phyloP scores from a whole-genome alignment of 768 basidiomycete genomes.

The Termitomyces sp. region DNA sequence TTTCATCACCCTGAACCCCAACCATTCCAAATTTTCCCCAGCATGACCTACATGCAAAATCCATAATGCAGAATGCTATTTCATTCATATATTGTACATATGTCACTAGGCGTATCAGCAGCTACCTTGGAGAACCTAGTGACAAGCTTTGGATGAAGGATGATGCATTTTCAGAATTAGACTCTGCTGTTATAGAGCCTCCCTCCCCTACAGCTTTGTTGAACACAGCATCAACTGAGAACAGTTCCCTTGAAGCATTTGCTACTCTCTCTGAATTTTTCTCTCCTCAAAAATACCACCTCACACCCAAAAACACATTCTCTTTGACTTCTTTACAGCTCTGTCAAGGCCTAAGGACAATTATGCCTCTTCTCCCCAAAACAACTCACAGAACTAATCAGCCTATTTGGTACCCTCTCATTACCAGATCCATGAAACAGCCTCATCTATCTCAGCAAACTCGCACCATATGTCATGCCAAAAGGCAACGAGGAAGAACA shows the following conservation, averaged over 20 bases:
- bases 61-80: too few species aligned
- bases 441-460: slow-evolving; percentile 26
- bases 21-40: too few species aligned
- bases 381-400: slow-evolving; percentile 39
- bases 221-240: not conserved
- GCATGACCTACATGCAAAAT: too few species aligned
- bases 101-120: too few species aligned
- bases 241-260: slow-evolving; percentile 7
- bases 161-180: too few species aligned
- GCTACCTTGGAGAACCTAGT: too few species aligned
- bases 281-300: slow-evolving; percentile 13
- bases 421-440: slow-evolving; percentile 19
- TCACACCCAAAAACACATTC: slow-evolving; percentile 19
- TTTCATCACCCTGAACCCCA: too few species aligned
- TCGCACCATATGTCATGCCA: slow-evolving; percentile 24
- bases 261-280: slow-evolving; percentile 20
- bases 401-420: slow-evolving; percentile 49
- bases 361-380: slow-evolving; percentile 28
- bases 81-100: too few species aligned
- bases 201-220: not conserved
- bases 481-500: slow-evolving; percentile 22
- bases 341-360: slow-evolving; percentile 27
- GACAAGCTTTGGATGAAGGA: too few species aligned
- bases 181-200: not conserved
- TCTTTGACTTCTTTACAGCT: slow-evolving; percentile 37